phyloP scores from a whole-genome alignment of 1,139 yeast genomes.

The Sugiyamaella novakii region DNA sequence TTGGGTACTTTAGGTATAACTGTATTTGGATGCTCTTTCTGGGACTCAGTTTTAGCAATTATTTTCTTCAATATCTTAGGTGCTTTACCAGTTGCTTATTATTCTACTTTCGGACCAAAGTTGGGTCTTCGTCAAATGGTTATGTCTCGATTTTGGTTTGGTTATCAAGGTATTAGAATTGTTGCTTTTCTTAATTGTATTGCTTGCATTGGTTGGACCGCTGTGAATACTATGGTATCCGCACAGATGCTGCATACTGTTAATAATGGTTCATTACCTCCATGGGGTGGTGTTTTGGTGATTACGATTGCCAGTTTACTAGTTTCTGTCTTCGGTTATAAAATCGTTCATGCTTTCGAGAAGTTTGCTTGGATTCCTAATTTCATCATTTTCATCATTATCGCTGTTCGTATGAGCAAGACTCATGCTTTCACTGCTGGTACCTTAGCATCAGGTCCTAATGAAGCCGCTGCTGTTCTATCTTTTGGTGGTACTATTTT shows the following conservation, averaged over 20 bases:
- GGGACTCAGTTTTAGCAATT: slow-evolving; percentile 63
- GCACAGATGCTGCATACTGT: slow-evolving; percentile 83
- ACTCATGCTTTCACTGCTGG: slow-evolving; percentile 60
- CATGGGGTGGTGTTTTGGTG: slow-evolving; percentile 88
- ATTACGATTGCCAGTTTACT: slow-evolving; percentile 67
- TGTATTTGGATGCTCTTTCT: slow-evolving; percentile 55
- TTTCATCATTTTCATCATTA: slow-evolving; percentile 66
- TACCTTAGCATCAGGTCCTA: slow-evolving; percentile 46
- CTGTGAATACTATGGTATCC: slow-evolving; percentile 86
- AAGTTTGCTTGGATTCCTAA: slow-evolving; percentile 90
- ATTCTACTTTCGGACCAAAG: slow-evolving; percentile 79
- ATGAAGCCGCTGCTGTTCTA: slow-evolving; percentile 73
- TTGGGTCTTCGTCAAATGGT: slow-evolving; percentile 90
- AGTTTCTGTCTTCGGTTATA: slow-evolving; percentile 86
- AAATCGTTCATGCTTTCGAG: slow-evolving; percentile 77
- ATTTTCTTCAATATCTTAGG: slow-evolving; percentile 77
- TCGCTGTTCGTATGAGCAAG: slow-evolving; percentile 74
- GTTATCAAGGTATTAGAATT: slow-evolving; percentile 72
- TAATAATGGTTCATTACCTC: slow-evolving; percentile 67
- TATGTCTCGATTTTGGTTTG: slow-evolving; percentile 74
- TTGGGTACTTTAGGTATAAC: slow-evolving; percentile 77
- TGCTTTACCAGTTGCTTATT: slow-evolving; percentile 75
- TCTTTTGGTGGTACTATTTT: slow-evolving; percentile 83
- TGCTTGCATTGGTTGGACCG: slow-evolving; percentile 96
- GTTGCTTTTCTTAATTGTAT: slow-evolving; percentile 76